phyloP scores from a whole-genome alignment of 2,329 filamentous ascomycete genomes.

The Pyrenophora seminiperda region DNA sequence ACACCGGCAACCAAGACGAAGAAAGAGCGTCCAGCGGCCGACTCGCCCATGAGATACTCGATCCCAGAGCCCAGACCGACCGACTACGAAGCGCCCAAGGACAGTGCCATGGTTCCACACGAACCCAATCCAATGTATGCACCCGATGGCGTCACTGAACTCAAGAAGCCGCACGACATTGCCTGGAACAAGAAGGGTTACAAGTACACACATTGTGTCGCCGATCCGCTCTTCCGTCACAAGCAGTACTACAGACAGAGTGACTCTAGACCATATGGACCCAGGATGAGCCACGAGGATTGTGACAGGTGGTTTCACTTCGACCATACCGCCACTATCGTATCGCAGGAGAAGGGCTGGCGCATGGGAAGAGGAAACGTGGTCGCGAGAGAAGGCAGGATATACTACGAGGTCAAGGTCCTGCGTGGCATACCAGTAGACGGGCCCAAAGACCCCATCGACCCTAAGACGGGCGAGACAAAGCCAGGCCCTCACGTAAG shows the following conservation, averaged over 20 bases:
- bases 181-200: constrained; percentile 74
- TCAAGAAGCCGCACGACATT: constrained; percentile 57
- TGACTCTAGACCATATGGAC: constrained; percentile 80
- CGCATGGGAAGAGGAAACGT: constrained; percentile 90
- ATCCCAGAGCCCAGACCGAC: constrained; percentile 54
- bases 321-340: constrained; percentile 71
- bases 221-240: constrained; percentile 83
- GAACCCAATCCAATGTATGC: constrained; percentile 53
- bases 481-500: constrained; percentile 69
- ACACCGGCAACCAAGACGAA: constrained; percentile 49
- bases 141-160: constrained; percentile 50
- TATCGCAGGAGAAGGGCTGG: constrained; percentile 92
- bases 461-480: constrained; percentile 42
- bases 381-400: constrained; percentile 82
- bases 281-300: constrained; percentile 92
- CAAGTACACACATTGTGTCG: constrained; percentile 88
- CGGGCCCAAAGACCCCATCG: constrained; percentile 47
- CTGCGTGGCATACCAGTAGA: constrained; percentile 70
- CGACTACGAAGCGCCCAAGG: constrained; percentile 57
- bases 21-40: constrained; percentile 45
- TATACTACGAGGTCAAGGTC: constrained; percentile 94
- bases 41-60: constrained; percentile 58
- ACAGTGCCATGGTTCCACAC: constrained; percentile 54
- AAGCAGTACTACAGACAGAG: constrained; percentile 88
- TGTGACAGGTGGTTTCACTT: constrained; percentile 84